A percentile compares a stretch with the other conserved stretches of the same genome.
These are phyloP conservation scores for Biscogniauxia sp. DNA, from an alignment of 2,329 filamentous ascomycete species.

Conservation along the genomic window DNA sequence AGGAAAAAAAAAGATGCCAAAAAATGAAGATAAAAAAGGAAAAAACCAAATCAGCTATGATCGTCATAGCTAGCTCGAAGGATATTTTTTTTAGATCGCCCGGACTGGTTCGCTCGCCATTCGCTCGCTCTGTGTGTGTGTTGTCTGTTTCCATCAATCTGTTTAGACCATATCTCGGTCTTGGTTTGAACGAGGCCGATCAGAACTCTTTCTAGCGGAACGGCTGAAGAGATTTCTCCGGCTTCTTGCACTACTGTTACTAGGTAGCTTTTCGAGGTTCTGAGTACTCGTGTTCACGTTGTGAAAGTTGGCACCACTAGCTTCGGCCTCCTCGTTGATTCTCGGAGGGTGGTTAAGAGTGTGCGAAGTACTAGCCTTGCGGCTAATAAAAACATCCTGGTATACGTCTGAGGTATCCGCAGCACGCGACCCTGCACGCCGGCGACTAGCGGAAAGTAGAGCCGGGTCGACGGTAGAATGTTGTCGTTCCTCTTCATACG, in stretches of 20 bases:
- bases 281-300: conserved; percentile 17
- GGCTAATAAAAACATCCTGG: conserved; percentile 45
- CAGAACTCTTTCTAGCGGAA: conserved; percentile 18
- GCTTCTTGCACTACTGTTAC: conserved; percentile 18
- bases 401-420: conserved; percentile 36
- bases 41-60: background rate
- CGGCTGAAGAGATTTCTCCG: conserved; percentile 21
- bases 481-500: conserved; percentile 22
- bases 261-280: conserved; percentile 18
- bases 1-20: background rate
- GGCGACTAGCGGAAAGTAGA: conserved; percentile 25
- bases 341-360: conserved; percentile 22
- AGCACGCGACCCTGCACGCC: conserved; percentile 27
- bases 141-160: background rate
- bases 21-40: background rate
- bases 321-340: conserved; percentile 27
- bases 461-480: conserved; percentile 22
- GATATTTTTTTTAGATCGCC: conserved; percentile 4
- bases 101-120: background rate
- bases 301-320: conserved; percentile 29
- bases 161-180: conserved; percentile 26
- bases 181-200: conserved; percentile 11
- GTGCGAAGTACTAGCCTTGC: conserved; percentile 28
- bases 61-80: background rate
- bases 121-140: background rate